phyloP scores from a whole-genome alignment of 2,329 filamentous ascomycete species.

The Penicillium sclerotigenum region DNA sequence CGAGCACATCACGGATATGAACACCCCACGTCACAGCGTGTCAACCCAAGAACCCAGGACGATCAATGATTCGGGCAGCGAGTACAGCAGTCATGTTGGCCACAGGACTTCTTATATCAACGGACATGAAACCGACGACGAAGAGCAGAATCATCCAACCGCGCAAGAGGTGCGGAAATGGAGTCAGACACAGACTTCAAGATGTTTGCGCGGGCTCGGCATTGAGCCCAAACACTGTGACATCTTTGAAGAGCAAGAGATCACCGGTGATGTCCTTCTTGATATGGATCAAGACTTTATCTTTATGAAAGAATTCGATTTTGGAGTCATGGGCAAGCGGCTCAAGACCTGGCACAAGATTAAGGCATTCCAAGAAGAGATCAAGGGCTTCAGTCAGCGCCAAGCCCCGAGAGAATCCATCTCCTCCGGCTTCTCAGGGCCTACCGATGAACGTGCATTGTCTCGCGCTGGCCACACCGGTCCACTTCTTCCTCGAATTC shows the following conservation, averaged over 20 bases:
- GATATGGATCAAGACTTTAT: slow-evolving; percentile 94
- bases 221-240: slow-evolving; percentile 89
- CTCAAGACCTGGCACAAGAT: slow-evolving; percentile 97
- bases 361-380: slow-evolving; percentile 84
- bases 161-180: slow-evolving; percentile 74
- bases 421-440: slow-evolving; percentile 45
- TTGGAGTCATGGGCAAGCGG: slow-evolving; percentile 83
- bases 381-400: slow-evolving; percentile 57
- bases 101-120: slow-evolving; percentile 86
- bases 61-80: slow-evolving; percentile 77
- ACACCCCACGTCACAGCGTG: slow-evolving; percentile 56
- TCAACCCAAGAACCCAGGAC: slow-evolving; percentile 50
- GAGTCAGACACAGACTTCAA: slow-evolving; percentile 78
- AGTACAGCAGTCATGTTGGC: slow-evolving; percentile 77
- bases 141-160: slow-evolving; percentile 70
- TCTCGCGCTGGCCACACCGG: slow-evolving; percentile 38
- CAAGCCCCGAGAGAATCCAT: slow-evolving; percentile 28
- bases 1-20: slow-evolving; percentile 90
- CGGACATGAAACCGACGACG: slow-evolving; percentile 91
- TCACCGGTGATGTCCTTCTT: slow-evolving; percentile 85
- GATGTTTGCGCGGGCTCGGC: slow-evolving; percentile 79
- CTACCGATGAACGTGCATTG: slow-evolving; percentile 46
- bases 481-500: slow-evolving; percentile 45
- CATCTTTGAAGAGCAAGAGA: slow-evolving; percentile 93
- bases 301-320: slow-evolving; percentile 91